A percentile compares a stretch with the other conserved stretches of the same genome.
Conservation (phyloP, 352 stramenopile genomes). For the Phytophthora tubulina region DNA sequence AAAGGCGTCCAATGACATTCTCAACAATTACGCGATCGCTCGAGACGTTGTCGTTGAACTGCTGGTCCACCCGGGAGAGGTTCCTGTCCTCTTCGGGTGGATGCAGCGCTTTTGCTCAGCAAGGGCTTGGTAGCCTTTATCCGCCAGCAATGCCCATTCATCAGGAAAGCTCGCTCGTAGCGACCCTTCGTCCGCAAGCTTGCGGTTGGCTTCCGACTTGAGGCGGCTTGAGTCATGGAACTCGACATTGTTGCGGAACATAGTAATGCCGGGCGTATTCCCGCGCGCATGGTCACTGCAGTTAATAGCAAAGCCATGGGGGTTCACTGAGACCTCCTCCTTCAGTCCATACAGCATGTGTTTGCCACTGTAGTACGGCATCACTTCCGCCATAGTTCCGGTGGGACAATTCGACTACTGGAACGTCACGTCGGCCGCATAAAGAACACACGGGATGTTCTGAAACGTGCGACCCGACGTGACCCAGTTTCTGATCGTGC, state of each 20-base stretch:
- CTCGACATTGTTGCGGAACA: conserved; percentile 4
- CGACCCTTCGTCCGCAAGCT: background rate
- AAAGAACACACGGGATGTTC: conserved; percentile 7
- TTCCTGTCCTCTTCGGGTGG: background rate
- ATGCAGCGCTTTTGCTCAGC: background rate
- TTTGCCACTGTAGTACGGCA: conserved; percentile 15
- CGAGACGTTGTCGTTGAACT: background rate
- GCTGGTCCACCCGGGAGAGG: background rate
- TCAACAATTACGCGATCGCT: background rate
- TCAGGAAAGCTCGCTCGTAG: background rate
- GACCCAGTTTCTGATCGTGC: background rate
- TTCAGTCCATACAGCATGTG: conserved; percentile 13
- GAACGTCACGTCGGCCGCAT: conserved; percentile 16
- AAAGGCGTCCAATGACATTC: background rate
- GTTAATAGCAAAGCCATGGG: background rate
- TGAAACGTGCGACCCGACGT: conserved; percentile 8
- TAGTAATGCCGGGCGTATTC: background rate
- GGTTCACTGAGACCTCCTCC: conserved; percentile 3
- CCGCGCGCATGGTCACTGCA: conserved; percentile 5
- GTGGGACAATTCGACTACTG: background rate
- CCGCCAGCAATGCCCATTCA: conserved; percentile 5
- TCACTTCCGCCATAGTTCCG: background rate
- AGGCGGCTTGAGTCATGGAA: background rate
- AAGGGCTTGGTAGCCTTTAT: conserved; percentile 3
- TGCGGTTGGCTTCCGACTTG: background rate